A percentile compares a stretch with the other conserved stretches of the same genome.
Conservation (phyloP, 345 rosid genomes). For the Nasturtium officinale region DNA sequence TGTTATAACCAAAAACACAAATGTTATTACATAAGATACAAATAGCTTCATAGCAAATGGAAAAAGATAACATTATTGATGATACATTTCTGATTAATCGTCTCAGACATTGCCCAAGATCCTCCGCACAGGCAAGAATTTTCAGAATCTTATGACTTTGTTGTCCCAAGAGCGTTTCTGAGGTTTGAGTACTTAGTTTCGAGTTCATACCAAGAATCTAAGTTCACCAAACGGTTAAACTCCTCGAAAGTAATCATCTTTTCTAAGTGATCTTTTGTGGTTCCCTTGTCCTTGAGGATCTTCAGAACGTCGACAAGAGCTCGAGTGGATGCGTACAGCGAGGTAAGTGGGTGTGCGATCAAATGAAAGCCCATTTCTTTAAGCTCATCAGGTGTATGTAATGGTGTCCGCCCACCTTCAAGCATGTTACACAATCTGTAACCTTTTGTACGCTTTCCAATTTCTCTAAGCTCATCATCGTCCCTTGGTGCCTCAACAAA, state of each 20-base stretch:
- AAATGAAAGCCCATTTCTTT: constrained; percentile 55
- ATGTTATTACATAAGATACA: constrained; percentile 14
- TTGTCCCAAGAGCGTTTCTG: constrained; percentile 40
- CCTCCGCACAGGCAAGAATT: background rate
- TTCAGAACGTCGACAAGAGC: constrained; percentile 54
- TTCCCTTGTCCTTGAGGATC: constrained; percentile 52
- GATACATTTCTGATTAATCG: background rate
- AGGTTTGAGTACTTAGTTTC: constrained; percentile 48
- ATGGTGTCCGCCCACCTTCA: constrained; percentile 60
- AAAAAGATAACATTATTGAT: constrained; percentile 29
- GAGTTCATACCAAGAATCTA: constrained; percentile 56
- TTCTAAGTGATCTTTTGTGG: constrained; percentile 46
- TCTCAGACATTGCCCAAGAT: background rate
- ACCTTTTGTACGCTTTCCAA: constrained; percentile 49
- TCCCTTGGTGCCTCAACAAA: constrained; percentile 58
- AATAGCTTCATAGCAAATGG: constrained; percentile 20
- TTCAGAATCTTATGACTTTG: constrained; percentile 16
- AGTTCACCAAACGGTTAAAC: constrained; percentile 52
- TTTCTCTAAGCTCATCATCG: constrained; percentile 48
- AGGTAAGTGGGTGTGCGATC: constrained; percentile 37
- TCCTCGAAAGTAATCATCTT: constrained; percentile 55
- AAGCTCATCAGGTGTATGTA: constrained; percentile 60
- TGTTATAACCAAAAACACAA: constrained; percentile 15
- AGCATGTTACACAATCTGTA: constrained; percentile 58
- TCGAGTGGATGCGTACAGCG: constrained; percentile 51